Evolutionary conservation across 2,329 filamentous ascomycete genomes (phyloP), one percentile per base, ranked within the genome.

Genomic region (Trichophyton mentagrophytes): DNA sequence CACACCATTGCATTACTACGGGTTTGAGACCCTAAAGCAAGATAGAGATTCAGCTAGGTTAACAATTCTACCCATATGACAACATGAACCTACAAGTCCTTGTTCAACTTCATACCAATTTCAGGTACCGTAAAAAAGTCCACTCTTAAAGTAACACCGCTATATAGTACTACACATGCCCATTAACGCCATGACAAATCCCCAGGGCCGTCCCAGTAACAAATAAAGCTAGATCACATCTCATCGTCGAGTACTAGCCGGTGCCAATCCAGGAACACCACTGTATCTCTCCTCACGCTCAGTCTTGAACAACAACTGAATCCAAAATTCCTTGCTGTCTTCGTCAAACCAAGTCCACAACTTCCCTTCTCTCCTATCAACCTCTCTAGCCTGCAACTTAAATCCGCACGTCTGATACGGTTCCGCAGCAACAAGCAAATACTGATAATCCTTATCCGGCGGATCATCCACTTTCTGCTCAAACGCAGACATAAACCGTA

Each of bases 341-440:
- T 87, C 86, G 75, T 99, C 93, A 80, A 91, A 99, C 85, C 91
- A 97, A 60, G 84, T 87, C 82, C 92, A 99, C 74, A 91, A 93
- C 69, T 86, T 83, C 61, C 89, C 91, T 66, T 95, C 90, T 25
- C 88, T 82, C 68, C 90, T 84, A 76, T 99, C 93, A 62, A 99
- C 85, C 79, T 97, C 93, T 62, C 90, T 81, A 3, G 91, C 89
- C 73, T 96, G 93, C 60, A 99, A 80, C 80, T 99, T 99, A 75
- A 99, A 97, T 3, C 84, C 89, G 73, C 92, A 95, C 1, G 90
- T 97, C 83, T 99, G 92, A 77, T 99, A 99, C 9, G 93, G 93
- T 78, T 99, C 93, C 9, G 92, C 93, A 0, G 93, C 92, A 9
- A 99, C 88, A 58, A 97, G 80, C 67, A 99, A 79, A 72, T 97